Evolutionary conservation across 495 filamentous ascomycete species (phyloP).

Genomic region (Neurospora sp.): DNA sequence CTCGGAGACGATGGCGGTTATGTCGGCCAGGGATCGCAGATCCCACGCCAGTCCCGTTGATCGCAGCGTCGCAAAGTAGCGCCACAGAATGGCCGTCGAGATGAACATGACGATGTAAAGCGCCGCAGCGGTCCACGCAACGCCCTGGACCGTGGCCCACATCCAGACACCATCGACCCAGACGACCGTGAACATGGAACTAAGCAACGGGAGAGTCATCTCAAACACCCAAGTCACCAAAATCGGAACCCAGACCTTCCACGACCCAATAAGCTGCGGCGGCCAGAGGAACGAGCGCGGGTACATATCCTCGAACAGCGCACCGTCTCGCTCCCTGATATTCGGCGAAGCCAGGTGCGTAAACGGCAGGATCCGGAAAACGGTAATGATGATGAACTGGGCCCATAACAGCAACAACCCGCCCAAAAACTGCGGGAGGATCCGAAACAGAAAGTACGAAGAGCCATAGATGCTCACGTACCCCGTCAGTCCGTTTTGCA

Average conservation of each 20-base stretch:
- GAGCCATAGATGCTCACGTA: conserved; percentile 56
- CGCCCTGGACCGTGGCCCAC: conserved; percentile 66
- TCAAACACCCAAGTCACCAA: conserved; percentile 36
- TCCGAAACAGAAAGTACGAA: conserved; percentile 79
- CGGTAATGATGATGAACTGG: conserved; percentile 60
- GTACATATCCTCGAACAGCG: conserved; percentile 43
- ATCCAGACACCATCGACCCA: conserved; percentile 45
- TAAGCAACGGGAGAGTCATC: conserved; percentile 37
- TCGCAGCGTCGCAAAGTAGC: conserved; percentile 37
- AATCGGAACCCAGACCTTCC: conserved; percentile 35
- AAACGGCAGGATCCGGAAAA: conserved; percentile 73
- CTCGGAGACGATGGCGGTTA: conserved; percentile 62
- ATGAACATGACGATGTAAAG: conserved; percentile 58
- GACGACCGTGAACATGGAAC: conserved; percentile 37
- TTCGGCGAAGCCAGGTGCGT: conserved; percentile 56
- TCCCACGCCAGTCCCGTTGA: conserved; percentile 78
- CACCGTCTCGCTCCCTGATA: conserved; percentile 34
- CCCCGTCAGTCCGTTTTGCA: conserved; percentile 50
- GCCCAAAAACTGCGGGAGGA: conserved; percentile 70
- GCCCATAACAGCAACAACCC: conserved; percentile 63
- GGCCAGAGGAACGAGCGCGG: conserved; percentile 38
- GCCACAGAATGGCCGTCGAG: conserved; percentile 43
- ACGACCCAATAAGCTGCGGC: conserved; percentile 31
- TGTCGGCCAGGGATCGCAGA: conserved; percentile 66
- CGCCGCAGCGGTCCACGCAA: conserved; percentile 69